phyloP scores from a whole-genome alignment of 495 filamentous ascomycete genomes.

The Penicillium arizonense region DNA sequence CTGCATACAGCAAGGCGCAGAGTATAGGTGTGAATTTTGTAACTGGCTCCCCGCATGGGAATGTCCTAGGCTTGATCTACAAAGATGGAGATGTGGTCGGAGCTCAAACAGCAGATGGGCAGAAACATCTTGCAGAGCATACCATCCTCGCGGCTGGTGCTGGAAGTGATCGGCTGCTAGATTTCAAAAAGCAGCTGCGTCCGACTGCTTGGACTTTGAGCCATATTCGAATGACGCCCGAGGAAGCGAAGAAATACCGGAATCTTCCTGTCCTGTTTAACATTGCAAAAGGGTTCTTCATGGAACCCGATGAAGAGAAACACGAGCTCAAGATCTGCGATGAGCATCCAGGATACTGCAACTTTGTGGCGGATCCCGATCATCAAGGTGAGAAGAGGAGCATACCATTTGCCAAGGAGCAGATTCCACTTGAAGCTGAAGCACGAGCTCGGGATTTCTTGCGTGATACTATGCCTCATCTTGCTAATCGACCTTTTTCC shows the following conservation, averaged over 20 bases:
- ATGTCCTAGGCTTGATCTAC: constrained; percentile 34
- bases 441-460: constrained; percentile 41
- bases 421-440: constrained; percentile 49
- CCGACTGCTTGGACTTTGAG: constrained; percentile 54
- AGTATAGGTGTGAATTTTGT: constrained; percentile 46
- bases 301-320: constrained; percentile 52
- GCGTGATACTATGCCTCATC: constrained; percentile 49
- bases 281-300: constrained; percentile 53
- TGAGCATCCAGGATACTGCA: constrained; percentile 56
- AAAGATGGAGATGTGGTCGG: constrained; percentile 33
- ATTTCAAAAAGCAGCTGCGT: constrained; percentile 52
- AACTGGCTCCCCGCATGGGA: constrained; percentile 35
- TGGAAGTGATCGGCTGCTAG: constrained; percentile 42
- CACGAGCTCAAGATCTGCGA: constrained; percentile 56
- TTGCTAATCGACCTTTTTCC: constrained; percentile 42
- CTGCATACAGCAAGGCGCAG: constrained; percentile 41
- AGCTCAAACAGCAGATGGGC: constrained; percentile 34
- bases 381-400: constrained; percentile 24
- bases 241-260: constrained; percentile 40
- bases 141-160: constrained; percentile 51
- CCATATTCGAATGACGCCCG: constrained; percentile 47
- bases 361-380: constrained; percentile 29
- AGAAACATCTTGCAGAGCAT: constrained; percentile 31
- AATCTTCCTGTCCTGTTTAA: constrained; percentile 53
- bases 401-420: constrained; percentile 45